phyloP scores from a whole-genome alignment of 768 basidiomycete species.

The Boletus bicolor region DNA sequence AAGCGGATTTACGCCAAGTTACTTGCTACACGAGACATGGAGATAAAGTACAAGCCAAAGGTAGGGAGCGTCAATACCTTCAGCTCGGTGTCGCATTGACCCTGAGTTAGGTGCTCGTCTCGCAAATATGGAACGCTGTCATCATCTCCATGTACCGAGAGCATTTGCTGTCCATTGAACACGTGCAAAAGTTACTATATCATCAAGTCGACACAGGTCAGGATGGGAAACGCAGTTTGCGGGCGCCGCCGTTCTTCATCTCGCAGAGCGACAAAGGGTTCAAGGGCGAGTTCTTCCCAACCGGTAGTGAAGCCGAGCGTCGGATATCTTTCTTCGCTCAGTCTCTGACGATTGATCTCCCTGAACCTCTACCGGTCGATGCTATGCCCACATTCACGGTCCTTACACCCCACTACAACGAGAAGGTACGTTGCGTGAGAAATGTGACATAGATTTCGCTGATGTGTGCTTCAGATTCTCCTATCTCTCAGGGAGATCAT shows the following conservation, averaged over 20 bases:
- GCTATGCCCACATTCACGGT: conserved; percentile 99
- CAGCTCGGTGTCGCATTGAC: background rate
- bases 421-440: conserved; percentile 63
- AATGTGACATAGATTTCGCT: background rate
- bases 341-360: conserved; percentile 92
- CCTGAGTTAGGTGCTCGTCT: conserved; percentile 77
- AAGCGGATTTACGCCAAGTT: conserved; percentile 97
- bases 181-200: conserved; percentile 96
- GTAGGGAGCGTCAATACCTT: conserved; percentile 38
- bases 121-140: conserved; percentile 99
- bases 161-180: conserved; percentile 96
- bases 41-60: conserved; percentile 99
- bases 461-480: conserved; percentile 59
- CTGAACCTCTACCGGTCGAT: conserved; percentile 91
- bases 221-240: conserved; percentile 85
- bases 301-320: conserved; percentile 92
- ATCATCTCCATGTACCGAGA: conserved; percentile 99
- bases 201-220: conserved; percentile 87
- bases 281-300: conserved; percentile 90
- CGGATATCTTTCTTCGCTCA: conserved; percentile 99
- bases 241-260: conserved; percentile 98
- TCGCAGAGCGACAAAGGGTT: conserved; percentile 86
- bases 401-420: conserved; percentile 95
- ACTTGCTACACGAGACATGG: conserved; percentile 92
- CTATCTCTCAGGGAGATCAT: conserved; percentile 97